phyloP scores from a whole-genome alignment of 2,329 filamentous ascomycete species.

The Apiospora saccharicola region DNA sequence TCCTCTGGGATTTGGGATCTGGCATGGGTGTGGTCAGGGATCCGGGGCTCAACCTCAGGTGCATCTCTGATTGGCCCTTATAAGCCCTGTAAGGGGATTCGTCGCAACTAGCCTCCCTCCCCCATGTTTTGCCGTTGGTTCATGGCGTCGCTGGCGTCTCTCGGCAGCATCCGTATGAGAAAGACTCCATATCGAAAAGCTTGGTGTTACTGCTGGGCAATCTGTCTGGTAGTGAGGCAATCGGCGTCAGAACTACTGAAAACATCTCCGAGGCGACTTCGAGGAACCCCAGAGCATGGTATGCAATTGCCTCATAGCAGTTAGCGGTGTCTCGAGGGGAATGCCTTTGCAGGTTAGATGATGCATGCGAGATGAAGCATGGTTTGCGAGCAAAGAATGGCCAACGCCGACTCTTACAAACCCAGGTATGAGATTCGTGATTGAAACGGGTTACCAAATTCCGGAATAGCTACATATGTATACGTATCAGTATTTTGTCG shows the following conservation, averaged over 20 bases:
- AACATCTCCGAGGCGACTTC: too few relatives aligned
- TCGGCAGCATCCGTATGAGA: conserved; percentile 1
- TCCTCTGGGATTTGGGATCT: not conserved
- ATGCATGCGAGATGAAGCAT: too few relatives aligned
- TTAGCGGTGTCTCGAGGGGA: too few relatives aligned
- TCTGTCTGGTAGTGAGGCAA: not conserved
- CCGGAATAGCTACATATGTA: too few relatives aligned
- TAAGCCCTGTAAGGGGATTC: not conserved
- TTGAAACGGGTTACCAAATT: too few relatives aligned
- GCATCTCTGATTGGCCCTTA: not conserved
- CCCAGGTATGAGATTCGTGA: too few relatives aligned
- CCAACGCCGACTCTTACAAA: too few relatives aligned
- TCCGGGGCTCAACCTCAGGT: not conserved
- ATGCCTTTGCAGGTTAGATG: too few relatives aligned
- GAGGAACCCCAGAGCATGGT: too few relatives aligned
- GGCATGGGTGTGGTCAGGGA: not conserved
- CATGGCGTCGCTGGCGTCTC: not conserved
- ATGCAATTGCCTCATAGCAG: too few relatives aligned
- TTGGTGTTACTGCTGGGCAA: not conserved
- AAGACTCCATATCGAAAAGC: conserved; percentile 13
- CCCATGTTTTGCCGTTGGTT: not conserved
- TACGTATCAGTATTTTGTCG: too few relatives aligned
- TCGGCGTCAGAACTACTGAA: not conserved
- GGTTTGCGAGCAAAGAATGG: too few relatives aligned
- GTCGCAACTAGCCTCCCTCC: not conserved